phyloP scores from a whole-genome alignment of 202 grass and related monocot genomes.

The Zoysia matrella region DNA sequence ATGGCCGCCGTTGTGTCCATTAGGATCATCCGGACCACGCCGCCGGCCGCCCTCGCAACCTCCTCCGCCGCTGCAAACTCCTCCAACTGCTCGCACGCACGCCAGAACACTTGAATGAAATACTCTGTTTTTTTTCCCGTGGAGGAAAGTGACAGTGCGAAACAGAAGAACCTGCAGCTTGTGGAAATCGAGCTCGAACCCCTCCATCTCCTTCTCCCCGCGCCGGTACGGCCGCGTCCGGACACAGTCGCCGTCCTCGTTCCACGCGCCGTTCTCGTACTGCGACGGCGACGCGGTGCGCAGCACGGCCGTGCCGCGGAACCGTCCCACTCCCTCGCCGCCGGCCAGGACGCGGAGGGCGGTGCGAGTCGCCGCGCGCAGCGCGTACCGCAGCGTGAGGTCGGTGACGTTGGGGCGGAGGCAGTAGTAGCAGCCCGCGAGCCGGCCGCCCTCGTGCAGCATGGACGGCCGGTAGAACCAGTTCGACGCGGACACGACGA shows the following conservation, averaged over 20 bases:
- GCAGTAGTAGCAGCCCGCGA: slow-evolving; percentile 71
- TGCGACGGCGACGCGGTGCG: slow-evolving; percentile 59
- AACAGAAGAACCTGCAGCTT: not conserved
- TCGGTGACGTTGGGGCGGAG: slow-evolving; percentile 45
- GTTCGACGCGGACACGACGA: slow-evolving; percentile 54
- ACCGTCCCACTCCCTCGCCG: slow-evolving; percentile 27
- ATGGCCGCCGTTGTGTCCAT: slow-evolving; percentile 62
- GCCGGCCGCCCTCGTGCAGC: slow-evolving; percentile 47
- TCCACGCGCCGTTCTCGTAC: slow-evolving; percentile 63
- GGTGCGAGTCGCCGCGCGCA: slow-evolving; percentile 45
- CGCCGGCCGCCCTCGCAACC: not conserved
- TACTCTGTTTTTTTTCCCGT: too few relatives aligned
- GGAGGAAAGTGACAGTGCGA: too few relatives aligned
- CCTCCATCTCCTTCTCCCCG: slow-evolving; percentile 31
- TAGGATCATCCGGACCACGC: slow-evolving; percentile 35
- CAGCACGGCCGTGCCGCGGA: slow-evolving; percentile 42
- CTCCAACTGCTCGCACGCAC: slow-evolving; percentile 28
- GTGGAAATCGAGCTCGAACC: not conserved
- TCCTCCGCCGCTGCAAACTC: slow-evolving; percentile 36
- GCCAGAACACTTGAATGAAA: too few relatives aligned
- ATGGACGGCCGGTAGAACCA: slow-evolving; percentile 63
- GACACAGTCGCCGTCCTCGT: slow-evolving; percentile 50
- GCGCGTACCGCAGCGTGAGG: slow-evolving; percentile 49
- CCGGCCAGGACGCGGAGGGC: slow-evolving; percentile 23
- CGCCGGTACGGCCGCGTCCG: slow-evolving; percentile 38